Evolutionary conservation across 1,284 basidiomycete genomes (phyloP).

Genomic region (Stygiomarasmius scandens): DNA sequence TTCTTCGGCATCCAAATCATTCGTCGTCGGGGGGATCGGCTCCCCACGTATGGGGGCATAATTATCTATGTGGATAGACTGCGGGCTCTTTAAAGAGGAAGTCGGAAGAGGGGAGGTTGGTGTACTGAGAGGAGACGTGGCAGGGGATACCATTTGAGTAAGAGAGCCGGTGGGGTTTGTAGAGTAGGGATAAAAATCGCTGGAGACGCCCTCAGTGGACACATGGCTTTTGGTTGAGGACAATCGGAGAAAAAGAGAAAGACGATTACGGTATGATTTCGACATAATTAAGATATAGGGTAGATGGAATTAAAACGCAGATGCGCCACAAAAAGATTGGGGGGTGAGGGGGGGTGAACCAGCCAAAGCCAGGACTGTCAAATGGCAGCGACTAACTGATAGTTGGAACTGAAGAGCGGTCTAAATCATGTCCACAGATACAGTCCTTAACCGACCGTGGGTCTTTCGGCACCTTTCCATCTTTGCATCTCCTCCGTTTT

Average conservation of each 20-base stretch:
- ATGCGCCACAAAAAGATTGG: neutral
- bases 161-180: conserved; percentile 5
- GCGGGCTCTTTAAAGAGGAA: conserved; percentile 17
- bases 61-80: conserved; percentile 12
- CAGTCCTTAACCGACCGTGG: neutral
- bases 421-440: neutral
- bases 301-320: neutral
- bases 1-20: conserved; percentile 36
- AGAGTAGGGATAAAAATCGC: conserved; percentile 6
- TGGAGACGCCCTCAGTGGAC: conserved; percentile 4
- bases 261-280: conserved; percentile 25
- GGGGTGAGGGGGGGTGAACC: neutral
- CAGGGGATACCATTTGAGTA: neutral
- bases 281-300: conserved; percentile 14
- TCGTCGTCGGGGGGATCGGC: conserved; percentile 34
- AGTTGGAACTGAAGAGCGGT: neutral
- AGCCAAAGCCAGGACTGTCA: neutral
- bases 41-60: conserved; percentile 1
- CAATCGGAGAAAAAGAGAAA: conserved; percentile 31
- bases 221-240: conserved; percentile 14
- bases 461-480: neutral
- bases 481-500: too few species aligned
- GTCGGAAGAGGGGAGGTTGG: conserved; percentile 7
- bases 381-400: neutral
- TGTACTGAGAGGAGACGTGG: conserved; percentile 4